Conservation (phyloP, 208 protist species). For the Crithidia expoeki region DNA sequence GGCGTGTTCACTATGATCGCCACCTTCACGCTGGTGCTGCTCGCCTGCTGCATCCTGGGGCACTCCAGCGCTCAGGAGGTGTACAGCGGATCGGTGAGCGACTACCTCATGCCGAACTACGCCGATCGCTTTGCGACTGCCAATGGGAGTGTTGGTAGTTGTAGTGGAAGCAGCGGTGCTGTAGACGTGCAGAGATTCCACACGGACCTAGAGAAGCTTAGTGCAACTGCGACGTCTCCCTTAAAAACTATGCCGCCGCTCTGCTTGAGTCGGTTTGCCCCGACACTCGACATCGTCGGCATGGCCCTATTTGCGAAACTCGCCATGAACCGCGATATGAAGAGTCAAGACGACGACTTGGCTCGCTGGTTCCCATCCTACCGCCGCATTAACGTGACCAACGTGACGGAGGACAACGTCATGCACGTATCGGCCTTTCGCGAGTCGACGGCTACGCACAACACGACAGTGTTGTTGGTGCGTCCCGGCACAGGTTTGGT, state of each 20-base stretch:
- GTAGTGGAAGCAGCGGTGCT: not conserved
- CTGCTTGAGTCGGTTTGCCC: conserved; percentile 43
- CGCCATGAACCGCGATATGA: conserved; percentile 37
- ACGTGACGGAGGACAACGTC: conserved; percentile 15
- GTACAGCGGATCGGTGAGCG: conserved; percentile 41
- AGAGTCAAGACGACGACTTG: conserved; percentile 43
- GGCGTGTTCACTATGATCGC: conserved; percentile 45
- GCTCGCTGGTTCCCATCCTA: conserved; percentile 62
- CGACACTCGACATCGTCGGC: conserved; percentile 48
- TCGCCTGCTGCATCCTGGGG: conserved; percentile 59
- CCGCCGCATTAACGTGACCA: conserved; percentile 6
- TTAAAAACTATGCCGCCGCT: conserved; percentile 30
- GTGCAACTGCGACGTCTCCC: conserved; percentile 14
- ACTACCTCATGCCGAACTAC: conserved; percentile 33
- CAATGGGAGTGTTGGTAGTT: not conserved
- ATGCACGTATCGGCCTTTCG: conserved; percentile 45
- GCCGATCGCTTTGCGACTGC: conserved; percentile 16
- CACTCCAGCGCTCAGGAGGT: conserved; percentile 26
- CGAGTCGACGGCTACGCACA: conserved; percentile 13
- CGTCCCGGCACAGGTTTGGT: conserved; percentile 37
- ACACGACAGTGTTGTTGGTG: conserved; percentile 51
- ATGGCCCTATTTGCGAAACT: conserved; percentile 74
- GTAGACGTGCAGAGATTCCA: not conserved
- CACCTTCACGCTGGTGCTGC: conserved; percentile 42
- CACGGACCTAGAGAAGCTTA: not conserved